Evolutionary conservation across 139 green algal genomes (phyloP), one percentile per base, ranked within the genome.

Genomic region (Bryopsis sp.): DNA sequence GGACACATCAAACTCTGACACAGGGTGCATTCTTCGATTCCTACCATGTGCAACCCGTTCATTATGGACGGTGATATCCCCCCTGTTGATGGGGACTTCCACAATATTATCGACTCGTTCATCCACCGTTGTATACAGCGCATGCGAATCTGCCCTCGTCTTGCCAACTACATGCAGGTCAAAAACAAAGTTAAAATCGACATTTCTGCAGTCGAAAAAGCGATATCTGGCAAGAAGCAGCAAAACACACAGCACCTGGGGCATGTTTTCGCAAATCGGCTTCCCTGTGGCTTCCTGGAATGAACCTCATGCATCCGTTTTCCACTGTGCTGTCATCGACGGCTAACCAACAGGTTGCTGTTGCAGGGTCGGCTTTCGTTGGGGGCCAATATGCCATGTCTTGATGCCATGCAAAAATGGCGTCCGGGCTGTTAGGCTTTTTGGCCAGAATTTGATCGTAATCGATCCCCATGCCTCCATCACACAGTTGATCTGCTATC

Each of bases 371-470:
- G 32, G 71, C 58, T 28, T 67, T 78, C 4, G 77, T 65, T 22
- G 78, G 78, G 1, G 79, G 79, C 82, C 82, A 85, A 68, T 85
- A 85, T 3, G 77, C 82, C 68, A 83, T 68, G 69, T 89, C 84
- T 57, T 87, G 79, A 54, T 82, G 81, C 72, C 82, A 88, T 5
- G 71, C 68, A 70, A 89, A 89, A 2, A 81, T 54, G 28, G 75
- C 80, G 48, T 89, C 84, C 34, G 64, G 36, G 61, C 43, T 76
- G 3, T 65, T 38, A 2, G 84, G 81, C 19, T 58, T 58, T 72
- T 89, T 89, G 47, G 77, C 80, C 34, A 88, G 71, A 54, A 89
- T 82, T 62, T 84, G 75, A 64, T 90, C 84, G 70, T 87, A 90
- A 48, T 90, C 84, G 37, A 84, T 54, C 2, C 64, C 60, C 79